Conservation (phyloP, 2,329 filamentous ascomycete species). For the Bipolaris zeicola region DNA sequence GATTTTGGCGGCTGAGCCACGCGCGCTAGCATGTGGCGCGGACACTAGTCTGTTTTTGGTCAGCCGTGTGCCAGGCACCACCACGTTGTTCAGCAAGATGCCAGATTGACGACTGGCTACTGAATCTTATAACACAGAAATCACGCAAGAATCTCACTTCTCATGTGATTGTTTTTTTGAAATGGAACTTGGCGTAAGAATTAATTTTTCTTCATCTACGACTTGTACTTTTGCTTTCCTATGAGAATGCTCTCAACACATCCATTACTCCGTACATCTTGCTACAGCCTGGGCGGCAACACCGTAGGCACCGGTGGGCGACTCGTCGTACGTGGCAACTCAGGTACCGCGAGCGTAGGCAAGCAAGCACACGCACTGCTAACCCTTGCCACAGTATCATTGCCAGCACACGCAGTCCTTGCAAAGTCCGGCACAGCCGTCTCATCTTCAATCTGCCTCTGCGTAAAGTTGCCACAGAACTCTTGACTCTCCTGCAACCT, state of each 20-base stretch:
- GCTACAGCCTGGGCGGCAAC: slow-evolving; percentile 25
- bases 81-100: background rate
- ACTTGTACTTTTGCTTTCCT: background rate
- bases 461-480: slow-evolving; percentile 28
- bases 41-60: slow-evolving; percentile 22
- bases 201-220: background rate
- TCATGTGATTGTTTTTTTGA: too few species aligned
- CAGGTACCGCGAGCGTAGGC: slow-evolving; percentile 28
- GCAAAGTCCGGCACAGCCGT: slow-evolving; percentile 25
- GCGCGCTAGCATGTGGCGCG: slow-evolving; percentile 21
- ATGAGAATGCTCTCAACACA: background rate
- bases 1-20: slow-evolving; percentile 20
- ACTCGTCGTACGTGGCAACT: slow-evolving; percentile 32
- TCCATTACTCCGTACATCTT: background rate
- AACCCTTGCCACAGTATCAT: slow-evolving; percentile 26
- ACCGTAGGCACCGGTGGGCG: slow-evolving; percentile 33
- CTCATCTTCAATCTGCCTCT: slow-evolving; percentile 24
- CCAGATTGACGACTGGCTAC: background rate
- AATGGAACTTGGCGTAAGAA: background rate
- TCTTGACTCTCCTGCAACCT: slow-evolving; percentile 21
- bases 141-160: too few species aligned
- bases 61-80: slow-evolving; percentile 4
- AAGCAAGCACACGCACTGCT: slow-evolving; percentile 35
- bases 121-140: background rate
- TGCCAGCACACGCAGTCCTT: slow-evolving; percentile 20